Conservation (phyloP, 1,139 yeast species). For the Pichia norvegensis region DNA sequence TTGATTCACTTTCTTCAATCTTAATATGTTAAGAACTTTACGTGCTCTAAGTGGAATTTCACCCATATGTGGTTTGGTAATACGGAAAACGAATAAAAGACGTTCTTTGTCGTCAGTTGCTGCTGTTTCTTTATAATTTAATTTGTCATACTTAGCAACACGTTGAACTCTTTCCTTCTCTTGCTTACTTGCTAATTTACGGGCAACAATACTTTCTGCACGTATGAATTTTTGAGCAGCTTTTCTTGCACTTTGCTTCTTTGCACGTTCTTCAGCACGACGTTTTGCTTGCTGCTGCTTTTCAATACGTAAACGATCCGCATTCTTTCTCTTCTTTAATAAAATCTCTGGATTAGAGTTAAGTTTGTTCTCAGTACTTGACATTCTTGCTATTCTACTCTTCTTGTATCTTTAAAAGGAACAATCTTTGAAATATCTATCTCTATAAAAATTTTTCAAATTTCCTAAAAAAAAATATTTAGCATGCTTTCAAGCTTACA, state of each 20-base stretch:
- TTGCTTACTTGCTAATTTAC: slow-evolving; percentile 54
- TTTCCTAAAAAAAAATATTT: neutral
- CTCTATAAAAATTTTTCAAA: neutral
- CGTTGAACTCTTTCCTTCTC: slow-evolving; percentile 62
- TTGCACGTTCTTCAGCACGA: slow-evolving; percentile 33
- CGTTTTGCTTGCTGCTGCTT: slow-evolving; percentile 34
- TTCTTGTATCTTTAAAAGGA: neutral
- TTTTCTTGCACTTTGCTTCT: slow-evolving; percentile 34
- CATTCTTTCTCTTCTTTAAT: slow-evolving; percentile 69
- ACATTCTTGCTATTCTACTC: neutral
- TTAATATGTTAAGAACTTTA: slow-evolving; percentile 49
- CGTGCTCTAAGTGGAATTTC: slow-evolving; percentile 61
- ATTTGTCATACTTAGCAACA: slow-evolving; percentile 42
- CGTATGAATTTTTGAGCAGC: slow-evolving; percentile 47
- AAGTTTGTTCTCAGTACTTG: slow-evolving; percentile 22
- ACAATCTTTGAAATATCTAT: neutral
- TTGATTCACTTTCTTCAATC: slow-evolving; percentile 51
- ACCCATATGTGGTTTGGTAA: slow-evolving; percentile 53
- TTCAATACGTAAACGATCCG: slow-evolving; percentile 55
- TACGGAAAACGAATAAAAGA: slow-evolving; percentile 58
- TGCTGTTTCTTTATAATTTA: slow-evolving; percentile 10
- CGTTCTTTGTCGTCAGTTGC: slow-evolving; percentile 33
- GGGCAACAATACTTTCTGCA: slow-evolving; percentile 65
- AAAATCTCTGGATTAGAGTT: slow-evolving; percentile 71
- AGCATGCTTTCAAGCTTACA: no score